A percentile compares a stretch with the other conserved stretches of the same genome.
phyloP scores from a whole-genome alignment of 2,329 filamentous ascomycete genomes.

The Aspergillus pseudotamarii region DNA sequence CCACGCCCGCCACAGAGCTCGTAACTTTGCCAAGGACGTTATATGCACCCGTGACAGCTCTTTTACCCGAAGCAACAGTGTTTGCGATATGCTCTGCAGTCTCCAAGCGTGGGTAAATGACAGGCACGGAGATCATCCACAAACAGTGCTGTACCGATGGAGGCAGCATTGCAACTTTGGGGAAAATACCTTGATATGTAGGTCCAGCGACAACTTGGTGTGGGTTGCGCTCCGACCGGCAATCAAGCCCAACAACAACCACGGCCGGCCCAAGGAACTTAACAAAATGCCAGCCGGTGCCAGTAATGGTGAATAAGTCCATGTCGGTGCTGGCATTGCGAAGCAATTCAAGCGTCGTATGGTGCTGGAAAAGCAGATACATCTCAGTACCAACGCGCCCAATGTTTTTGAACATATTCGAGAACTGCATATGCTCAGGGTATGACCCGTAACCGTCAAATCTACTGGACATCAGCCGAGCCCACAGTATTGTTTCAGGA shows the following conservation, averaged over 20 bases:
- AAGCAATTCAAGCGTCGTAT: constrained; percentile 91
- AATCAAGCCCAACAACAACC: constrained; percentile 86
- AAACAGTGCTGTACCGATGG: constrained; percentile 95
- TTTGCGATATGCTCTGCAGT: constrained; percentile 88
- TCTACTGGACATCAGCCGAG: constrained; percentile 47
- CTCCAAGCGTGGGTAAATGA: constrained; percentile 89
- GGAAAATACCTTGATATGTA: constrained; percentile 96
- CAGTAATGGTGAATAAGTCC: constrained; percentile 94
- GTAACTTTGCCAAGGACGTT: constrained; percentile 95
- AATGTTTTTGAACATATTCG: constrained; percentile 97
- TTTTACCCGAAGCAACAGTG: constrained; percentile 92
- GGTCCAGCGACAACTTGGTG: constrained; percentile 92
- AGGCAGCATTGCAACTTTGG: constrained; percentile 87
- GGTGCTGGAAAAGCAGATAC: constrained; percentile 98
- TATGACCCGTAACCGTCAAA: constrained; percentile 98
- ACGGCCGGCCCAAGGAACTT: constrained; percentile 93
- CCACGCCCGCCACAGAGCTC: constrained; percentile 90
- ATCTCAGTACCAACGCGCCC: constrained; percentile 93
- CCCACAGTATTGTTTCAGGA: not conserved
- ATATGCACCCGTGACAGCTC: constrained; percentile 93
- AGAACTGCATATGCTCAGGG: constrained; percentile 97
- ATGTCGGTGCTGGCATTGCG: constrained; percentile 84
- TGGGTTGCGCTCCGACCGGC: constrained; percentile 86
- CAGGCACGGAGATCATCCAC: constrained; percentile 89
- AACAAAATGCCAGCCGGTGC: constrained; percentile 98